These are phyloP conservation scores for Ophiostoma australiae DNA, from an alignment of 2,329 filamentous ascomycete genomes.

Conservation along the genomic window DNA sequence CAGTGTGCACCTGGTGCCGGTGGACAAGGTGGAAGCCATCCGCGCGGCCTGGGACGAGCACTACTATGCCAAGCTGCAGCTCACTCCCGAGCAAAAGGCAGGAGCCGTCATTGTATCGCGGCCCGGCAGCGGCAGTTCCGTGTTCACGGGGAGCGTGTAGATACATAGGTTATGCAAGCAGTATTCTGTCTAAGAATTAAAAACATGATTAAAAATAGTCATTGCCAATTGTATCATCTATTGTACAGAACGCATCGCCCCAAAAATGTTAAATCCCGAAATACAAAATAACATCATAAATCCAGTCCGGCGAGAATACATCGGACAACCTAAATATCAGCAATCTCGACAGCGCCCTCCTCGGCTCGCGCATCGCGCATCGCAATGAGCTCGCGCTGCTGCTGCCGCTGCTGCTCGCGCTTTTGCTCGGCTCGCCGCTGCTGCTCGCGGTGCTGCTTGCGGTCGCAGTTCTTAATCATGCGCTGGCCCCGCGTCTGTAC, in stretches of 20 bases:
- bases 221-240: not conserved
- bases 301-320: not conserved
- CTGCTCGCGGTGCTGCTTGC: constrained; percentile 11
- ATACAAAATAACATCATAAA: too few species aligned
- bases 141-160: constrained; percentile 41
- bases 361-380: not conserved
- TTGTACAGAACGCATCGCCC: not conserved
- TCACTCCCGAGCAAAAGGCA: constrained; percentile 66
- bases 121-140: constrained; percentile 68
- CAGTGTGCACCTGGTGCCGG: constrained; percentile 86
- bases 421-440: not conserved
- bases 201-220: not conserved
- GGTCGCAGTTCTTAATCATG: constrained; percentile 49
- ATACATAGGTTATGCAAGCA: not conserved
- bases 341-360: not conserved
- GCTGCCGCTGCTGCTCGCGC: not conserved
- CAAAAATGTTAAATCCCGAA: not conserved
- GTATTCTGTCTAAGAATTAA: not conserved
- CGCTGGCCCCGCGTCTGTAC: constrained; percentile 52
- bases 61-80: constrained; percentile 68
- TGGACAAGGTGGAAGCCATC: constrained; percentile 72
- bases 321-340: not conserved
- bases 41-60: constrained; percentile 70
- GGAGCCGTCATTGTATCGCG: constrained; percentile 84
- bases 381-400: not conserved